These are phyloP conservation scores for Solanum piurae DNA, from an alignment of 257 asterid genomes.

Conservation along the genomic window DNA sequence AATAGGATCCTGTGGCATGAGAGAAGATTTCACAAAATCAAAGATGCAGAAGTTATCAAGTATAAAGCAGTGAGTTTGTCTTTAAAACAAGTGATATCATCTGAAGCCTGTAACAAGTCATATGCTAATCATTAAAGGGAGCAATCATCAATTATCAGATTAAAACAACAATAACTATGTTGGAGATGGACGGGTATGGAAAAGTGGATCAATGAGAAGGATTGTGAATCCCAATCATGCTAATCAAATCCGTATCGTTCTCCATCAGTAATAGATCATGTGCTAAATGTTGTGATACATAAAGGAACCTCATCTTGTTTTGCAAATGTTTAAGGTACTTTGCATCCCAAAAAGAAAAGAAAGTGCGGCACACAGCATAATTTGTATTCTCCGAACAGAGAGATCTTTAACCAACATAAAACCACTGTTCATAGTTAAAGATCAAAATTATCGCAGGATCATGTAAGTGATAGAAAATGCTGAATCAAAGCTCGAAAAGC, in stretches of 20 bases:
- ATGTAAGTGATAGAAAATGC: neutral
- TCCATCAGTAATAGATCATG: neutral
- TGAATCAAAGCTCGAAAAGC: neutral
- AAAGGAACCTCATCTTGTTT: neutral
- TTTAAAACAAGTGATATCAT: neutral
- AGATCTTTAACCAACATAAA: neutral
- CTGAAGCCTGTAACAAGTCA: neutral
- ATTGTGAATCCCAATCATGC: neutral
- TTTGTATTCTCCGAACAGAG: neutral
- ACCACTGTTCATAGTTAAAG: neutral
- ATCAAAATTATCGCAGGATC: neutral
- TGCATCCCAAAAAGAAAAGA: neutral
- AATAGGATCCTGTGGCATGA: slow-evolving; percentile 70
- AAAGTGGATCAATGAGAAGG: neutral
- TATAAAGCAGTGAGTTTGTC: neutral
- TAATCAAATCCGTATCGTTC: neutral
- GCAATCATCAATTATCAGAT: neutral
- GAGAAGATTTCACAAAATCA: neutral
- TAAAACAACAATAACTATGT: neutral
- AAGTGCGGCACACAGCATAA: neutral
- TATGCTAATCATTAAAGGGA: neutral
- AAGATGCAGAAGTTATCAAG: neutral
- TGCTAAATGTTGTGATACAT: neutral
- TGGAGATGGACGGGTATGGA: neutral
- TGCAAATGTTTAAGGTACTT: neutral